phyloP scores from a whole-genome alignment of 352 stramenopile species.

The Globisporangium paddicum region DNA sequence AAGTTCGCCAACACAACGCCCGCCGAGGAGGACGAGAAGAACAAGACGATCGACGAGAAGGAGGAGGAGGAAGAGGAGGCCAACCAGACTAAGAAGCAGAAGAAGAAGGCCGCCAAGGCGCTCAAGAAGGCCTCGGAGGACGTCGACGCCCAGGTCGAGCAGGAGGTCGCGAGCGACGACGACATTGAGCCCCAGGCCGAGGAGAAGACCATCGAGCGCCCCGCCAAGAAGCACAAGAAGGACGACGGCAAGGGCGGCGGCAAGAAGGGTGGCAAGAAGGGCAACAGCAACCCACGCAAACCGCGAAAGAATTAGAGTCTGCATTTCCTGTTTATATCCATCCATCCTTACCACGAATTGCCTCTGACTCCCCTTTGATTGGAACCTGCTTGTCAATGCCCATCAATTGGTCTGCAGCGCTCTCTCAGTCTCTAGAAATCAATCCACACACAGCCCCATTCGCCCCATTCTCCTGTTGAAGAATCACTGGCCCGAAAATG shows the following conservation, averaged over 20 bases:
- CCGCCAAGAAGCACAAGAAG: conserved; percentile 46
- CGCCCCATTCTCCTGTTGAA: background rate
- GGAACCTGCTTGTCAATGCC: background rate
- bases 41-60: conserved; percentile 68
- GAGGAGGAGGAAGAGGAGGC: conserved; percentile 71
- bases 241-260: conserved; percentile 10
- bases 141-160: conserved; percentile 59
- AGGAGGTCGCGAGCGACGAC: conserved; percentile 45
- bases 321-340: conserved; percentile 6
- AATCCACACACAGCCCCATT: background rate
- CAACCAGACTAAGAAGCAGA: conserved; percentile 75
- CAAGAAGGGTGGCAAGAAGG: conserved; percentile 34
- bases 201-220: conserved; percentile 24
- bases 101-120: conserved; percentile 73
- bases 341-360: no score
- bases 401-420: background rate
- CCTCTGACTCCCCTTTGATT: no score
- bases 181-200: conserved; percentile 38
- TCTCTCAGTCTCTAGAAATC: background rate
- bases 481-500: background rate
- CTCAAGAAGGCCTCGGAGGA: conserved; percentile 68
- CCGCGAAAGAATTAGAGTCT: conserved; percentile 42
- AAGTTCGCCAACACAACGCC: conserved; percentile 95
- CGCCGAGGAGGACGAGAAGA: conserved; percentile 68
- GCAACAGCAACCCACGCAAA: conserved; percentile 24